Evolutionary conservation across 495 filamentous ascomycete species (phyloP).

Genomic region (Cercophora sp.): DNA sequence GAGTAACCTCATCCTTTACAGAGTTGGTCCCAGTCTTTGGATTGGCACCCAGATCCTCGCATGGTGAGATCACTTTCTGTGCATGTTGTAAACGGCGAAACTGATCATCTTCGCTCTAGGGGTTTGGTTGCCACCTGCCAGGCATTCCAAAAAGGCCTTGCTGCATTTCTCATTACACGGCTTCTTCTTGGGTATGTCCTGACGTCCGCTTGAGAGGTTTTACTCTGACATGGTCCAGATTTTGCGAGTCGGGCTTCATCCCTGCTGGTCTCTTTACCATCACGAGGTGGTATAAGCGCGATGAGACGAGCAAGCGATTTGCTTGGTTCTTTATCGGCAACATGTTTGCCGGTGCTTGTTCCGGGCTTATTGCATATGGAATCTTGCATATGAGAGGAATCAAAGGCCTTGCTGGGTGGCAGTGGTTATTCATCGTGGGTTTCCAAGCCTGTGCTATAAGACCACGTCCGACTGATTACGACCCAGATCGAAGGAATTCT

Average conservation of each 20-base stretch:
- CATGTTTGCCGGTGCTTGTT: slow-evolving; percentile 33
- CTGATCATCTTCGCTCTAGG: slow-evolving; percentile 10
- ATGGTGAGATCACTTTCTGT: slow-evolving; percentile 28
- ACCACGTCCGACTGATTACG: too few relatives aligned
- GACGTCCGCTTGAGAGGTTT: too few relatives aligned
- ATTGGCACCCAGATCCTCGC: slow-evolving; percentile 53
- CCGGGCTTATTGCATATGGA: slow-evolving; percentile 25
- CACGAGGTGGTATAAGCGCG: slow-evolving; percentile 57
- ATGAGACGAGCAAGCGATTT: slow-evolving; percentile 52
- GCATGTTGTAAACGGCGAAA: too few relatives aligned
- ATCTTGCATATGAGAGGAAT: slow-evolving; percentile 44
- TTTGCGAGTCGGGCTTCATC: slow-evolving; percentile 57
- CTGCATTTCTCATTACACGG: slow-evolving; percentile 48
- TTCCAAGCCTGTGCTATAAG: too few relatives aligned
- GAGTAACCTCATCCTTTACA: slow-evolving; percentile 53
- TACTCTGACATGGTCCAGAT: too few relatives aligned
- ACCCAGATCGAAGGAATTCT: slow-evolving; percentile 45
- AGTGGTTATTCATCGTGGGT: slow-evolving; percentile 53
- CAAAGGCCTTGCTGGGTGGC: slow-evolving; percentile 52
- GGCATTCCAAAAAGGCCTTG: slow-evolving; percentile 51
- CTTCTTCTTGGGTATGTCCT: slow-evolving; percentile 47
- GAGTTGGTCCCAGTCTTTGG: slow-evolving; percentile 52
- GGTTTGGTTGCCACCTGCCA: slow-evolving; percentile 57
- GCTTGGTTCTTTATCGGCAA: slow-evolving; percentile 54
- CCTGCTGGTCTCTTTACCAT: slow-evolving; percentile 56